phyloP scores from a whole-genome alignment of 2,329 filamentous ascomycete species.

The Colletotrichum noveboracense region DNA sequence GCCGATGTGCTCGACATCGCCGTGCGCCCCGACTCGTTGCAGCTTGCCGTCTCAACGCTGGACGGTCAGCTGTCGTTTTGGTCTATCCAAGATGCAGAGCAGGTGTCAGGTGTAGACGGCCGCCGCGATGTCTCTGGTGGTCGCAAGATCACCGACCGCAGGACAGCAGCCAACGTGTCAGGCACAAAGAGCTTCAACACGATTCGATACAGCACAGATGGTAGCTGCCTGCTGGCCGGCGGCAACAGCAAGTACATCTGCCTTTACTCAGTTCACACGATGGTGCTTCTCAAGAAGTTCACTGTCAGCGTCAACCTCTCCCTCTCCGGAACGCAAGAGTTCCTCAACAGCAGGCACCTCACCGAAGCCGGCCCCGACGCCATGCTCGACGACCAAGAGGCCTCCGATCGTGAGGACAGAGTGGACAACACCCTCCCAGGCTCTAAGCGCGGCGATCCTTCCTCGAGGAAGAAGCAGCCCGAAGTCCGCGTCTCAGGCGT shows the following conservation, averaged over 20 bases:
- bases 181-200: constrained; percentile 91
- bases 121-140: constrained; percentile 93
- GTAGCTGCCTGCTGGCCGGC: constrained; percentile 85
- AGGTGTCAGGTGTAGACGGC: constrained; percentile 86
- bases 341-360: constrained; percentile 89
- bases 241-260: constrained; percentile 99
- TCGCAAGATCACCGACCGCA: constrained; percentile 83
- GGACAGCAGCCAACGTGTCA: constrained; percentile 88
- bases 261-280: constrained; percentile 91
- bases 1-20: constrained; percentile 88
- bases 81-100: constrained; percentile 86
- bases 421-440: constrained; percentile 83
- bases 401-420: constrained; percentile 86
- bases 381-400: constrained; percentile 88
- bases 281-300: constrained; percentile 91
- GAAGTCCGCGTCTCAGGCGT: constrained; percentile 87
- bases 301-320: constrained; percentile 97
- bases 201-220: constrained; percentile 91
- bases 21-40: constrained; percentile 87
- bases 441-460: constrained; percentile 85
- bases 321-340: constrained; percentile 94
- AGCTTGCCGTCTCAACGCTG: constrained; percentile 89
- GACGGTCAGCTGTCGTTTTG: constrained; percentile 96
- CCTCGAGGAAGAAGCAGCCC: constrained; percentile 74
- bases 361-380: constrained; percentile 88